A percentile compares a stretch with the other conserved stretches of the same genome.
These are phyloP conservation scores for Beauveria caledonica DNA, from an alignment of 2,329 filamentous ascomycete genomes.

Conservation along the genomic window DNA sequence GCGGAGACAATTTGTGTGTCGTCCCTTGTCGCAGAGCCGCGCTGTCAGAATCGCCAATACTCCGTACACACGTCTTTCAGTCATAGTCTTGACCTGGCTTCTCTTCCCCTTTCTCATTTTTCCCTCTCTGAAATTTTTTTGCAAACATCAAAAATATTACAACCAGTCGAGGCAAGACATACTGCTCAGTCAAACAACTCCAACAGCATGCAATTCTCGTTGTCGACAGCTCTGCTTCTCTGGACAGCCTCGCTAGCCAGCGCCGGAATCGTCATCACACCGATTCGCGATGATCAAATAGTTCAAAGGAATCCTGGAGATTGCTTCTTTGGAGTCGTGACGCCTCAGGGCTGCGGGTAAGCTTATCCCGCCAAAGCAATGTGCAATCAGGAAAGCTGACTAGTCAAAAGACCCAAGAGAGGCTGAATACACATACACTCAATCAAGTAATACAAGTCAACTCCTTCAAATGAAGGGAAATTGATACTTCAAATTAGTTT, in stretches of 20 bases:
- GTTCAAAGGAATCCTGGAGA: slow-evolving; percentile 40
- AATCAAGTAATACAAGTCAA: too few species aligned
- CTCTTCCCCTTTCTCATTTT: neutral
- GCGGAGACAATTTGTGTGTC: slow-evolving; percentile 10
- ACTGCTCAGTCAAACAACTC: neutral
- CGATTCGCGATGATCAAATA: slow-evolving; percentile 42
- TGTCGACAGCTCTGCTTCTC: slow-evolving; percentile 29
- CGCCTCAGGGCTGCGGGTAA: slow-evolving; percentile 50
- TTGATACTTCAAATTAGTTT: too few species aligned
- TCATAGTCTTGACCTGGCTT: slow-evolving; percentile 14
- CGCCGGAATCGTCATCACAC: slow-evolving; percentile 49
- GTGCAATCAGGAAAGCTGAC: slow-evolving; percentile 14
- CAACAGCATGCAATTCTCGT: neutral
- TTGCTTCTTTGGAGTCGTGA: slow-evolving; percentile 48
- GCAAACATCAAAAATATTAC: neutral
- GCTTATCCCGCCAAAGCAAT: slow-evolving; percentile 18
- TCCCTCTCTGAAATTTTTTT: neutral
- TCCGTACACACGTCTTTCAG: too few species aligned
- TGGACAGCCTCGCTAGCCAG: slow-evolving; percentile 37
- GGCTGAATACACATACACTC: neutral
- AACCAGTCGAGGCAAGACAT: neutral
- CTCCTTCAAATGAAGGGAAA: neutral
- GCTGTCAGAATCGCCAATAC: neutral
- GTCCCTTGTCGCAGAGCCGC: slow-evolving; percentile 2
- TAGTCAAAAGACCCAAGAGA: neutral